Percentiles rank a stretch among this genome's conserved stretches.
Conservation (phyloP, 2,329 filamentous ascomycete species). For the Cercospora zeina region DNA sequence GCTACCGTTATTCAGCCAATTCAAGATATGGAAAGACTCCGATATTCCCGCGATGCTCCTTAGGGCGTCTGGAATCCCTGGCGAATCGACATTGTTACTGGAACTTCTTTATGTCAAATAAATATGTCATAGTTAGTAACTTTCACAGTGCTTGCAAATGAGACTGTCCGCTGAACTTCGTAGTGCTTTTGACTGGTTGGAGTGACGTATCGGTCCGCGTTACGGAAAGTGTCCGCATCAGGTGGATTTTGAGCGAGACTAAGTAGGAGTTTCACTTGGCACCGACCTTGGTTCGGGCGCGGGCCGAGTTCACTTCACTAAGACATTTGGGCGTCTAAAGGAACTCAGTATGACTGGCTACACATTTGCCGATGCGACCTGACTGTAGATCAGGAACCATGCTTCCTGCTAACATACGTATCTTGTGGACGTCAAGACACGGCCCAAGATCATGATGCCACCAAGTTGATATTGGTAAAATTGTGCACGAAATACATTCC, state of each 20-base stretch:
- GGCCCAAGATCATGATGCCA: background rate
- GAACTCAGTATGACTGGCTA: background rate
- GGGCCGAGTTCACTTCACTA: background rate
- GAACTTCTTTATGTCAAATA: too few species aligned
- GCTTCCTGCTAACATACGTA: background rate
- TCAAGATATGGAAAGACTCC: background rate
- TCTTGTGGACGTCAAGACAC: background rate
- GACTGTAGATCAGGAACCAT: background rate
- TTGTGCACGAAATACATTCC: slow-evolving; percentile 27
- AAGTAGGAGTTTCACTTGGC: background rate
- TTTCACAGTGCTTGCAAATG: background rate
- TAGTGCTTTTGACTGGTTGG: background rate
- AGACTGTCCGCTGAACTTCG: background rate
- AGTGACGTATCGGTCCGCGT: background rate
- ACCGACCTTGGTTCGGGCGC: background rate
- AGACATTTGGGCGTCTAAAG: background rate
- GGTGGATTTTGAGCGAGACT: background rate
- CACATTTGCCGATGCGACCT: background rate
- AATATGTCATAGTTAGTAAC: background rate
- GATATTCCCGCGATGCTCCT: background rate
- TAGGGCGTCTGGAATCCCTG: background rate
- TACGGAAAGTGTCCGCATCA: background rate
- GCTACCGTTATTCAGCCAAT: background rate
- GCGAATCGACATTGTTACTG: background rate
- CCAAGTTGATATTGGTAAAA: slow-evolving; percentile 6